phyloP scores from a whole-genome alignment of 176 grass and related monocot genomes.

The Carex parvula region DNA sequence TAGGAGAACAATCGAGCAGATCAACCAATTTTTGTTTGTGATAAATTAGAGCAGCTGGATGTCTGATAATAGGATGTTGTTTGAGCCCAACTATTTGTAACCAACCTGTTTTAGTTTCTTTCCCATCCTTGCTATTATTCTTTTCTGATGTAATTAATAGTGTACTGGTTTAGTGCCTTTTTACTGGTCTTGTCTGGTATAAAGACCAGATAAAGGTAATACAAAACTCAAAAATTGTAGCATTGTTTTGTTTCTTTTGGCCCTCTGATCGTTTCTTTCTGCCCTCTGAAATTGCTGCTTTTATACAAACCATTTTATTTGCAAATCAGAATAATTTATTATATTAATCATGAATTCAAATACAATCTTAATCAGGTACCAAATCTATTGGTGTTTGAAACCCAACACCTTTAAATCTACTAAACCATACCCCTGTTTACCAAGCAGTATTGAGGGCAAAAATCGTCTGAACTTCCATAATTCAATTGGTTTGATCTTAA shows the following conservation, averaged over 20 bases:
- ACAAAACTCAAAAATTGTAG: neutral
- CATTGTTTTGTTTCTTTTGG: neutral
- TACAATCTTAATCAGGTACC: neutral
- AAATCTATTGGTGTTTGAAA: neutral
- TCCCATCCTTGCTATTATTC: constrained; percentile 1
- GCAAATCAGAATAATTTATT: neutral
- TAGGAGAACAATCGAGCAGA: neutral
- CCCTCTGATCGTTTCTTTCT: neutral
- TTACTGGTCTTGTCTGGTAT: neutral
- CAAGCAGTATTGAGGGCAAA: neutral
- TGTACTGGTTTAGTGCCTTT: neutral
- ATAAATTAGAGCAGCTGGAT: neutral
- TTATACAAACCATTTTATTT: neutral
- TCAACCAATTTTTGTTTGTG: neutral
- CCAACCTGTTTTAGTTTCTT: neutral
- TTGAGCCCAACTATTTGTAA: neutral
- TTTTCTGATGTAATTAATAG: neutral
- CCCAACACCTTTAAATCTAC: too few relatives aligned
- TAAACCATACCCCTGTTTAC: neutral
- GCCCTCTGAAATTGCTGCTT: neutral
- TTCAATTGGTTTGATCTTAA: neutral
- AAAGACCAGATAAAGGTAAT: neutral
- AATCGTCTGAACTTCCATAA: neutral
- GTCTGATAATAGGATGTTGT: neutral
- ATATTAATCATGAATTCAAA: neutral